phyloP scores from a whole-genome alignment of 495 filamentous ascomycete genomes.

The Pseudomonodictys pantanalensis region DNA sequence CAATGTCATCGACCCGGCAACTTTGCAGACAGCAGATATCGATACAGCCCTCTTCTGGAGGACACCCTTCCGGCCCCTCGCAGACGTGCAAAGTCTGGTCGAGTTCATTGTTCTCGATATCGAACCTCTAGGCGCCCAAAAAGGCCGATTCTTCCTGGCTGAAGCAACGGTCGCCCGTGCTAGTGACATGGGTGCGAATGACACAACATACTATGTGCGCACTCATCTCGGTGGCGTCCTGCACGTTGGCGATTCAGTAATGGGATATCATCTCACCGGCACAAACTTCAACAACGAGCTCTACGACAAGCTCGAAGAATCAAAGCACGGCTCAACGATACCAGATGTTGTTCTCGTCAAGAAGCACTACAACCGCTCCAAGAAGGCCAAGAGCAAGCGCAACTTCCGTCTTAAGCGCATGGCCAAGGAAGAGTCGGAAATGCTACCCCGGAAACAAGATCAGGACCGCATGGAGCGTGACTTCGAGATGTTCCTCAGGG shows the following conservation, averaged over 20 bases:
- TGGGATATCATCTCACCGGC: slow-evolving; percentile 85
- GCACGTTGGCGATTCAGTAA: slow-evolving; percentile 83
- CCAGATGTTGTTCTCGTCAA: slow-evolving; percentile 94
- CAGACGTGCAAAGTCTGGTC: slow-evolving; percentile 78
- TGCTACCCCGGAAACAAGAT: slow-evolving; percentile 75
- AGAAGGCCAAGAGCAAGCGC: slow-evolving; percentile 69
- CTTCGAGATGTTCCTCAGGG: slow-evolving; percentile 94
- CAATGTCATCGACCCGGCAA: slow-evolving; percentile 85
- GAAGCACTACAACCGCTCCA: slow-evolving; percentile 86
- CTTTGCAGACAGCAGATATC: slow-evolving; percentile 85
- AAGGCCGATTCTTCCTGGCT: slow-evolving; percentile 78
- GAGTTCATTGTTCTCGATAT: slow-evolving; percentile 97
- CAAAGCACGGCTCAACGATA: slow-evolving; percentile 67
- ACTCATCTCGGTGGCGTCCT: slow-evolving; percentile 88
- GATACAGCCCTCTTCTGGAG: slow-evolving; percentile 82
- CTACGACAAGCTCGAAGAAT: slow-evolving; percentile 75
- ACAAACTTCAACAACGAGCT: slow-evolving; percentile 87
- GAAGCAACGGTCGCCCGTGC: slow-evolving; percentile 85
- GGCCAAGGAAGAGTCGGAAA: slow-evolving; percentile 78
- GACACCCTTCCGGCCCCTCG: slow-evolving; percentile 74
- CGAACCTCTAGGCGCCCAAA: slow-evolving; percentile 68
- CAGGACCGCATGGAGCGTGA: slow-evolving; percentile 81
- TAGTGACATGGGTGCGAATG: slow-evolving; percentile 83
- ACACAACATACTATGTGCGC: slow-evolving; percentile 77
- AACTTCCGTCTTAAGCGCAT: slow-evolving; percentile 95